Evolutionary conservation across 148 eudicot species (phyloP).

Genomic region (Oxyria digyna): DNA sequence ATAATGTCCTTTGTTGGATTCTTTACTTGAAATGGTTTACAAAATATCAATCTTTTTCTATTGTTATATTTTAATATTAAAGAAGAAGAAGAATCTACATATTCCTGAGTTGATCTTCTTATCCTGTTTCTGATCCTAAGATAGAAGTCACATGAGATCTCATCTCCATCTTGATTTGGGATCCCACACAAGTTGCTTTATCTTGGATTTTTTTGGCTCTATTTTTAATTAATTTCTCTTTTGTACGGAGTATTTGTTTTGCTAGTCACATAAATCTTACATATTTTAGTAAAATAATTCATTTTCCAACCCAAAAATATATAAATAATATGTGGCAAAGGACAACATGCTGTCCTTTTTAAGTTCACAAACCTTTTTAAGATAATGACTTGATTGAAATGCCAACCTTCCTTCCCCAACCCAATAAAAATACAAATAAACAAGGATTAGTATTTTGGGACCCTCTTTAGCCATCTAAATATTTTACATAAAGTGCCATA

Average conservation of each 20-base stretch:
- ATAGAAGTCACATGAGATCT: conserved; percentile 5
- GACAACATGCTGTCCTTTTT: conserved; percentile 1
- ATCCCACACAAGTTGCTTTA: background rate
- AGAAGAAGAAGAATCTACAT: background rate
- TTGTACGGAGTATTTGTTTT: background rate
- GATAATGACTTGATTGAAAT: background rate
- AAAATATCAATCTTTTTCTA: background rate
- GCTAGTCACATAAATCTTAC: background rate
- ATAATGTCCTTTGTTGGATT: background rate
- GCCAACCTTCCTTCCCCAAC: background rate
- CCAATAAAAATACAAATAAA: background rate
- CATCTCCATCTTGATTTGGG: conserved; percentile 7
- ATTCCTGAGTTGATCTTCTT: background rate
- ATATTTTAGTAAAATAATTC: background rate
- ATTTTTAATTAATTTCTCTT: background rate
- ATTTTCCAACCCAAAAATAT: background rate
- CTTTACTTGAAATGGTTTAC: background rate
- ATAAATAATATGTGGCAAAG: background rate
- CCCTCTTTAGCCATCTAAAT: background rate
- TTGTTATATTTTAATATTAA: too few relatives aligned
- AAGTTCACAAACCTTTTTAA: background rate
- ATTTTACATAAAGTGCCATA: background rate
- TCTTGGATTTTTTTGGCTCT: background rate
- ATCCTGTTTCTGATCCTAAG: conserved; percentile 4
- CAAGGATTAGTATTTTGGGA: background rate